Conservation (phyloP, 1,139 yeast species). For the Lodderomyces pseudojiufengensis region DNA sequence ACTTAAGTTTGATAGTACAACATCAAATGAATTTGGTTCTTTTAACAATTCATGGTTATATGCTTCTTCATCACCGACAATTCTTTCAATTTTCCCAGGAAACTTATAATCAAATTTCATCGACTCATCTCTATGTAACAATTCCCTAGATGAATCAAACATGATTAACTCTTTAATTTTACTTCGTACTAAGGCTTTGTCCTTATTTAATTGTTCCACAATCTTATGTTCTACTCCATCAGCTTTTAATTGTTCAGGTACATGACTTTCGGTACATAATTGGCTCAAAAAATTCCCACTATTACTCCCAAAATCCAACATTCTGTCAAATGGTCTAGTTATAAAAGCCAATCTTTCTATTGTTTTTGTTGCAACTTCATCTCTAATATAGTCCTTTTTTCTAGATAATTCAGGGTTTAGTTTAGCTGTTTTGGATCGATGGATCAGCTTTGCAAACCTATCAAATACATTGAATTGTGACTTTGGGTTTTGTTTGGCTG, state of each 20-base stretch:
- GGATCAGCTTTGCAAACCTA: constrained; percentile 54
- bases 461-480: constrained; percentile 61
- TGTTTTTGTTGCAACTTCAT: constrained; percentile 70
- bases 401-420: constrained; percentile 43
- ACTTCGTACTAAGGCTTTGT: constrained; percentile 46
- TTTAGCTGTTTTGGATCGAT: constrained; percentile 53
- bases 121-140: constrained; percentile 49
- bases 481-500: constrained; percentile 16
- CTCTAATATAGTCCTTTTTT: constrained; percentile 69
- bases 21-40: constrained; percentile 54
- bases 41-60: constrained; percentile 39
- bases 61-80: constrained; percentile 66
- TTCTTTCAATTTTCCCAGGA: constrained; percentile 39
- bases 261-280: constrained; percentile 30
- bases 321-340: constrained; percentile 56
- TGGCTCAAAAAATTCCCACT: constrained; percentile 55
- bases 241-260: constrained; percentile 23
- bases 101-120: constrained; percentile 36
- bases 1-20: constrained; percentile 69
- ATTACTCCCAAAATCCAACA: constrained; percentile 72
- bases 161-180: constrained; percentile 58
- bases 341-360: constrained; percentile 74
- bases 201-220: constrained; percentile 44
- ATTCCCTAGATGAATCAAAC: constrained; percentile 60
- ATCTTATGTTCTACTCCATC: constrained; percentile 25